phyloP scores from a whole-genome alignment of 257 asterid genomes.

The Solanum bulbocastanum region DNA sequence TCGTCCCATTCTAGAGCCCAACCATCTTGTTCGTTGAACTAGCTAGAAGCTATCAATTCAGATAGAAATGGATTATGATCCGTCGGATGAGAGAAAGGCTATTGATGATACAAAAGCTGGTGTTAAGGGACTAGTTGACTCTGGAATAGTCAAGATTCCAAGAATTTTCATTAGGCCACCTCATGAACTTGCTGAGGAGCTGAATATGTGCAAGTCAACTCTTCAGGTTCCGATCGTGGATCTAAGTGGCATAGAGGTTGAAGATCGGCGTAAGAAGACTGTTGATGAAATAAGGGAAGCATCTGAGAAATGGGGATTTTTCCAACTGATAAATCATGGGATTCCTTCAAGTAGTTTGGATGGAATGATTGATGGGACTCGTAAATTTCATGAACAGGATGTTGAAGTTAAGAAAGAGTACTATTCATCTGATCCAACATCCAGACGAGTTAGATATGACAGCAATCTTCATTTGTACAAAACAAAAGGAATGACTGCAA shows the following conservation, averaged over 20 bases:
- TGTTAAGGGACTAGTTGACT: constrained; percentile 20
- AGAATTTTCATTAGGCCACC: constrained; percentile 21
- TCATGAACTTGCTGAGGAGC: constrained; percentile 6
- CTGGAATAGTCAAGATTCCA: constrained; percentile 14
- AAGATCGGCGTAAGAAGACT: constrained; percentile 6
- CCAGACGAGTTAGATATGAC: constrained; percentile 29
- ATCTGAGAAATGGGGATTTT: constrained; percentile 50
- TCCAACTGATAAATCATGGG: constrained; percentile 58
- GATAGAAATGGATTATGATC: neutral
- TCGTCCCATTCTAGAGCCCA: too few species aligned
- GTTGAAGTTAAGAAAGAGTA: constrained; percentile 35
- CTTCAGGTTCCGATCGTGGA: constrained; percentile 21
- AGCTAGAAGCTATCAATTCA: too few species aligned
- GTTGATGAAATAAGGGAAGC: constrained; percentile 28
- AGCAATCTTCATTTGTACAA: constrained; percentile 46
- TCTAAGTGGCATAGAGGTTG: neutral
- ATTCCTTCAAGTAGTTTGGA: constrained; percentile 31
- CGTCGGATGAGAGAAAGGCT: neutral
- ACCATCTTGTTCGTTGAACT: too few species aligned
- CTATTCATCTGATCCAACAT: constrained; percentile 9
- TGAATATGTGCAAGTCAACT: too few species aligned
- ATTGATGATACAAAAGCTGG: constrained; percentile 4
- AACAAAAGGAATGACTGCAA: constrained; percentile 27
- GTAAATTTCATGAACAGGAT: constrained; percentile 53
- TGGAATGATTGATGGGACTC: constrained; percentile 40